Base-by-base conservation (phyloP, 495 filamentous ascomycete species). In the Aspergillus avenaceus region DNA sequence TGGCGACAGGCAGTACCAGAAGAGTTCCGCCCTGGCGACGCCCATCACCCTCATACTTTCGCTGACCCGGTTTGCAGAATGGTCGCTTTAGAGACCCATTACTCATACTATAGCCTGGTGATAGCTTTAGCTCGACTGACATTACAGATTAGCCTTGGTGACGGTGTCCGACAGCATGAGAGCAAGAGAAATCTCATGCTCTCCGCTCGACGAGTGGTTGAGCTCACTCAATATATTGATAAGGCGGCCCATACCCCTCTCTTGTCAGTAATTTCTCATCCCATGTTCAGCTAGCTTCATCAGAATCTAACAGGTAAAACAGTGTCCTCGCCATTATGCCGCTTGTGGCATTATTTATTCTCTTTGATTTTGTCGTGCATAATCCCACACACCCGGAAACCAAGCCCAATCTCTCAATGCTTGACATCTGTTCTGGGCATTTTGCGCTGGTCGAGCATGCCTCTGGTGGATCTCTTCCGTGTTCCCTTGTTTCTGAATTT, bases 311-410 rank as follows among this genome's bases (percentile, higher is more conserved):
- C 8, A 18, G n/a, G 7, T 22, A 12, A 28, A 12, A 11, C 26
- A 61, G 55, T 42, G 54, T 58, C 16, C 50, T 63, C 12, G 53
- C 52, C 4, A 61, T 66, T 1, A 55, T 59, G 9, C 66, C 68
- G 12, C 50, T 71, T n/a, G 54, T 60, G 9, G 62, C 68, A 14
- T 44, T 72, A 13, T 72, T 72, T 25, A 59, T 72, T 26, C 50
- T 72, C n/a, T 72, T 72, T 32, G 69, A 72, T 21, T 58, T 70
- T 26, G 61, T 72, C 5, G 55, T 72, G n/a, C 66, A 69, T 44
- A 70, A 72, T 32, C 69, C 69, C 14, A 40, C 34, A 21, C 65
- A 70, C 44, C 47, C 63, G n/a, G 67, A 68, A 29, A 70, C 67
- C 2, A 54, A 41, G 28, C 55, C 53, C 3, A 72, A 72, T 37